phyloP scores from a whole-genome alignment of 2,329 filamentous ascomycete species.

The Trichoderma hamatum region DNA sequence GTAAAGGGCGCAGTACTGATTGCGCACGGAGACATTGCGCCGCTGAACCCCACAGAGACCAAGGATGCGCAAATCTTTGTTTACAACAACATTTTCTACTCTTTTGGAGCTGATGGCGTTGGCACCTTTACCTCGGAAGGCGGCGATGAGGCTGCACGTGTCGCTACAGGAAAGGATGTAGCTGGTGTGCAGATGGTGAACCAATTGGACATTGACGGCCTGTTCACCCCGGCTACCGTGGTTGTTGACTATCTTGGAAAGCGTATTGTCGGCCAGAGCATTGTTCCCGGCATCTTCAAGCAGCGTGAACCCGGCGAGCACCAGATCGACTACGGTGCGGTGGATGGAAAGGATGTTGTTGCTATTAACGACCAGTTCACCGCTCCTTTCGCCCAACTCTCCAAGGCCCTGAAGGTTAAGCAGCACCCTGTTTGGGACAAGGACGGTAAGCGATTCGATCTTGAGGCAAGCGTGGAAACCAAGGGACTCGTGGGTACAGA shows the following conservation, averaged over 20 bases:
- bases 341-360: conserved; percentile 94
- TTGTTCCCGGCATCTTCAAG: conserved; percentile 98
- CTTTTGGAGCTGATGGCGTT: conserved; percentile 94
- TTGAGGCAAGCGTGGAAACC: conserved; percentile 95
- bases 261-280: conserved; percentile 95
- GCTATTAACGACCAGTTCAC: conserved; percentile 87
- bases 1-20: conserved; percentile 90
- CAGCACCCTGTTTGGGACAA: conserved; percentile 98
- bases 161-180: conserved; percentile 96
- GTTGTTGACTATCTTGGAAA: conserved; percentile 97
- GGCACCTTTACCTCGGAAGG: conserved; percentile 96
- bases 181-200: conserved; percentile 93
- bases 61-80: conserved; percentile 97
- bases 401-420: conserved; percentile 88
- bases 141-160: conserved; percentile 91
- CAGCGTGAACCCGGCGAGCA: conserved; percentile 96
- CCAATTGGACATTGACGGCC: conserved; percentile 90
- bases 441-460: conserved; percentile 82
- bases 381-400: conserved; percentile 84
- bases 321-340: conserved; percentile 97
- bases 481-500: conserved; percentile 98
- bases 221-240: conserved; percentile 94
- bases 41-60: conserved; percentile 91
- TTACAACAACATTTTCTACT: conserved; percentile 99
- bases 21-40: conserved; percentile 86